Evolutionary conservation across 805 yeast genomes (phyloP).

Genomic region (Ogataea allantospora): DNA sequence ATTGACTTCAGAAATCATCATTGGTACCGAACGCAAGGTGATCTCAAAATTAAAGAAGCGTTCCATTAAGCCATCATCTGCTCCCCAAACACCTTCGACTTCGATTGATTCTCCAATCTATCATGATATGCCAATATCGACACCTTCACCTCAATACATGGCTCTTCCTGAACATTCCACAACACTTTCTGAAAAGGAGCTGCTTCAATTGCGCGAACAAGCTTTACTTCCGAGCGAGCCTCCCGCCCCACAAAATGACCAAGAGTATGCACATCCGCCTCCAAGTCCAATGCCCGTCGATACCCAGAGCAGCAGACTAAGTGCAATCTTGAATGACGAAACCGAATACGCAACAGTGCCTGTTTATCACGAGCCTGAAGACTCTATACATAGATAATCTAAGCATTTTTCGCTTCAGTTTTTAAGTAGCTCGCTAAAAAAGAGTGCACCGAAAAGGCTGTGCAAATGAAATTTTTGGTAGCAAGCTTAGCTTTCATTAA

Average conservation of each 20-base stretch:
- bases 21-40: slow-evolving; percentile 69
- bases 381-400: neutral
- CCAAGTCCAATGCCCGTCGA: neutral
- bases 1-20: slow-evolving; percentile 73
- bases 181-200: slow-evolving; percentile 56
- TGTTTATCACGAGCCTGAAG: slow-evolving; percentile 16
- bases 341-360: slow-evolving; percentile 19
- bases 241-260: slow-evolving; percentile 2
- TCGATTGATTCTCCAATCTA: slow-evolving; percentile 5
- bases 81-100: slow-evolving; percentile 7
- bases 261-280: slow-evolving; percentile 15
- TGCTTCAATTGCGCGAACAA: slow-evolving; percentile 51
- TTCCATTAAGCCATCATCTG: neutral
- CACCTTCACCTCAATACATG: slow-evolving; percentile 11
- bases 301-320: neutral
- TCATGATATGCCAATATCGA: neutral
- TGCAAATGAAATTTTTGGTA: slow-evolving; percentile 5
- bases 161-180: slow-evolving; percentile 10
- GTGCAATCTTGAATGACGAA: slow-evolving; percentile 7
- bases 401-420: neutral
- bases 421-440: too few relatives aligned
- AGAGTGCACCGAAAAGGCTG: too few relatives aligned
- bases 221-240: slow-evolving; percentile 65
- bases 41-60: slow-evolving; percentile 28
- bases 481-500: slow-evolving; percentile 1